These are phyloP conservation scores for Lenzites betulinus DNA, from an alignment of 768 basidiomycete genomes.

Conservation along the genomic window DNA sequence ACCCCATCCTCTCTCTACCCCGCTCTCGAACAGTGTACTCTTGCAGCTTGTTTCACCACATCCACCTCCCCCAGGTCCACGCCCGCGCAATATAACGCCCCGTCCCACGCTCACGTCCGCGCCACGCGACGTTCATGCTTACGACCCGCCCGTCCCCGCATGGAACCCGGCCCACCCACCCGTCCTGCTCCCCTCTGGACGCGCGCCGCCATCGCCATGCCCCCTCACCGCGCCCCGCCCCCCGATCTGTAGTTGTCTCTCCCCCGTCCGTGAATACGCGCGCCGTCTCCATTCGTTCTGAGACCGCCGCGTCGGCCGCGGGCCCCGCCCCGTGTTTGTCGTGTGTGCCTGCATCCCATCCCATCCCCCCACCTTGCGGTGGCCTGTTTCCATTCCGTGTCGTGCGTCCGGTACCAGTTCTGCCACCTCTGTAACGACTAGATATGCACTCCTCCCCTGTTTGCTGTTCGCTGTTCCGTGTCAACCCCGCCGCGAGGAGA, in stretches of 20 bases:
- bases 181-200: too few relatives aligned
- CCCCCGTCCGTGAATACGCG: conserved; percentile 1
- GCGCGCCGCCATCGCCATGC: background rate
- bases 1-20: conserved; percentile 16
- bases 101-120: conserved; percentile 11
- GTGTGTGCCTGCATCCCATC: conserved; percentile 5
- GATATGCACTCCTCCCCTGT: conserved; percentile 53
- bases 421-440: conserved; percentile 62
- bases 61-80: conserved; percentile 6
- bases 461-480: conserved; percentile 17
- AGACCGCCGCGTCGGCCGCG: conserved; percentile 6
- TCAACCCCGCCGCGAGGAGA: too few relatives aligned
- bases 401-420: conserved; percentile 9
- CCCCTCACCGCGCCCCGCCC: background rate
- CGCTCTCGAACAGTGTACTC: conserved; percentile 20
- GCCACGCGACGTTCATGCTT: background rate
- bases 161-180: too few relatives aligned
- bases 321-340: conserved; percentile 8
- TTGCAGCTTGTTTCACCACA: conserved; percentile 20
- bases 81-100: conserved; percentile 7
- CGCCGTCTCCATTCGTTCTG: conserved; percentile 9
- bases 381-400: conserved; percentile 1
- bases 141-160: background rate
- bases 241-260: background rate
- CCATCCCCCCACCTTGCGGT: too few relatives aligned